Base-by-base conservation (phyloP, 345 rosid genomes). In the Trapa incisa region DNA sequence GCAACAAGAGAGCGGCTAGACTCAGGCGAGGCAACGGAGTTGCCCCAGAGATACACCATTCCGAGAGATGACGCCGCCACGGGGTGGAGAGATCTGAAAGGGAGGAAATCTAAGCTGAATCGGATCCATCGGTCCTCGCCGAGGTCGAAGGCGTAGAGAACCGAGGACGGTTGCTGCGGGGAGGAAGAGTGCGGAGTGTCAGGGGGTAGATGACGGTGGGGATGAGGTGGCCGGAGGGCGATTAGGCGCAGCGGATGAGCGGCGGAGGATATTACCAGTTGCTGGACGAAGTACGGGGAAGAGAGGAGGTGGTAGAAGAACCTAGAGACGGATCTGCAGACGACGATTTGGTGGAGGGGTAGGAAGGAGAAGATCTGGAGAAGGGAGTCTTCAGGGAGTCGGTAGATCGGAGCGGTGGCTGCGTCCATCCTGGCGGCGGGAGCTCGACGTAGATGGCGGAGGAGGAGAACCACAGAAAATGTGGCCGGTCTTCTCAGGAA, bases 291-390 rank as follows among this genome's bases (percentile, higher is more conserved):
- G 72, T 83, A 74, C 0, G 86, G 69, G 0, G 96, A 87, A 33
- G 86, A 74, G 58, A 89, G 70, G 47, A 81, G 72, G 53, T 81
- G 87, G 78, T 83, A 74, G 62, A 89, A 82, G 80, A 73, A 75
- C 67, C 78, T 87, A 72, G 89, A 89, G 50, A 92, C 89, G 47
- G 85, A 81, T 71, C 96, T 82, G 76, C 89, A 87, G 74, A 85
- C 67, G 78, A 80, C 71, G 83, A 92, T 84, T 67, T 92, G 84
- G 15, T 90, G 96, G 68, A 89, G 85, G 0, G 94, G 81, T 2
- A 92, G 88, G 14, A 83, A 81, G 4, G 94, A 87, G 86, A 92
- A 82, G 84, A 92, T 92, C 79, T 84, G 94, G n/a, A 82, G 87
- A 36, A 92, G 88, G 2, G 88, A 68, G 71, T 92, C 98, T 38